Base-by-base conservation (phyloP, 768 basidiomycete species). In the Phanerochaete sordida region DNA sequence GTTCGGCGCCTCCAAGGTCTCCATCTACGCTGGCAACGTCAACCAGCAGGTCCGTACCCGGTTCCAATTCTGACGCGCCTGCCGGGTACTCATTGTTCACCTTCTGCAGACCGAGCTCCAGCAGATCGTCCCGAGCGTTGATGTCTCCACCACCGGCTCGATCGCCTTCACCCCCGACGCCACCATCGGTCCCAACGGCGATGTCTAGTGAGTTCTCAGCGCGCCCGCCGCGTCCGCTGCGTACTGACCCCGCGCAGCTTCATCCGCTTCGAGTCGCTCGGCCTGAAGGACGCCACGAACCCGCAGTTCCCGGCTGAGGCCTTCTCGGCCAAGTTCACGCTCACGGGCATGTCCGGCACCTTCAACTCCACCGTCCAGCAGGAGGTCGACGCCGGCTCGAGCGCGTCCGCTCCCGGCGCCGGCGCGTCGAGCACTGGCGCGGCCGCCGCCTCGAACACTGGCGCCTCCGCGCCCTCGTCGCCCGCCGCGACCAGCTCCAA, bases 311-410 rank as follows among this genome's bases (percentile, higher is more conserved):
- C 80, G 3, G 82, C 80, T 47, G 75, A 87, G 63, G 84, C 90
- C 0, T 95, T 93, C 79, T 91, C 91, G 7, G 81, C 92, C 63
- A 83, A 82, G 66, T 55, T 48, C 62, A 91, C 89, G 8, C 64
- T 94, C 69, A 65, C 72, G n/a, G 74, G 78, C 58, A 93, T 93
- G 92, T 81, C 78, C 2, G 93, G 93, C 31, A 68, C 68, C 0
- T 95, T 93, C 78, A 86, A 78, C 69, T 65, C 78, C 0, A 63
- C 78, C 1, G 70, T 87, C 19, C 76, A 81, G 56, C 73, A 79
- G 5, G 78, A 89, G 68, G 87, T 93, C 65, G 75, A 76, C 45
- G 87, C 85, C 27, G n/a, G n/a, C n/a, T n/a, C n/a, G n/a, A n/a
- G n/a, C n/a, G 79, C 84, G 64, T 76, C 83, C 1, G 81, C 82